Conservation (phyloP, 768 basidiomycete species). For the Hemileccinum impolitum region DNA sequence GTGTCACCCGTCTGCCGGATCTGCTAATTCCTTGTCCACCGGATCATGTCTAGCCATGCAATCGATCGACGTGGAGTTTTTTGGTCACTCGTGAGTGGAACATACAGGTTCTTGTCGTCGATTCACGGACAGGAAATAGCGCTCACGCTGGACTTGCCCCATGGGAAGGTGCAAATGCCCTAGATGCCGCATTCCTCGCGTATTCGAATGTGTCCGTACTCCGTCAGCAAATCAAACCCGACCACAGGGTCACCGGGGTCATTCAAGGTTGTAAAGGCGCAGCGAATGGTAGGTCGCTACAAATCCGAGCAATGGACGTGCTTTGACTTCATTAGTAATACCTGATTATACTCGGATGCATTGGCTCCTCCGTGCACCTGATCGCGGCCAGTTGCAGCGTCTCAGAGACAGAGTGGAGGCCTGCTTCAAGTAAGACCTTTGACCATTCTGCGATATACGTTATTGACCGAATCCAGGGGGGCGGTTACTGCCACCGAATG, state of each 20-base stretch:
- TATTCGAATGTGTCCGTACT: constrained; percentile 77
- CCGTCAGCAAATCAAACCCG: constrained; percentile 84
- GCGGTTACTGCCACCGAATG: constrained; percentile 64
- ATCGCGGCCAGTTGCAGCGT: constrained; percentile 48
- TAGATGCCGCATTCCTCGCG: constrained; percentile 85
- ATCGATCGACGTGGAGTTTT: constrained; percentile 63
- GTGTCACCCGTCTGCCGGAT: constrained; percentile 71
- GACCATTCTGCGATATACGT: background rate
- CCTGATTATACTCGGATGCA: constrained; percentile 78
- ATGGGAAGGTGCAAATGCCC: constrained; percentile 84
- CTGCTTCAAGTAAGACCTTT: constrained; percentile 63
- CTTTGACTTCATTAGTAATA: constrained; percentile 50
- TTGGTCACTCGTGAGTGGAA: constrained; percentile 61
- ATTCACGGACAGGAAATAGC: constrained; percentile 33
- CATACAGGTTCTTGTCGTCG: background rate
- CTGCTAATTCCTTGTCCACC: constrained; percentile 45
- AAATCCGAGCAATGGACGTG: background rate
- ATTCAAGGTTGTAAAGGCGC: constrained; percentile 66
- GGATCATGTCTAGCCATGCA: constrained; percentile 64
- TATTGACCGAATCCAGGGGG: constrained; percentile 42
- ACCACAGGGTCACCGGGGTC: constrained; percentile 75
- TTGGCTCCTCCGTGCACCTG: constrained; percentile 71
- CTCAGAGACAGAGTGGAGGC: constrained; percentile 58
- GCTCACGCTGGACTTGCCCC: constrained; percentile 80
- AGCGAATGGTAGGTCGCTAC: constrained; percentile 54